phyloP scores from a whole-genome alignment of 352 stramenopile genomes.

The Phytophthora brassicae region DNA sequence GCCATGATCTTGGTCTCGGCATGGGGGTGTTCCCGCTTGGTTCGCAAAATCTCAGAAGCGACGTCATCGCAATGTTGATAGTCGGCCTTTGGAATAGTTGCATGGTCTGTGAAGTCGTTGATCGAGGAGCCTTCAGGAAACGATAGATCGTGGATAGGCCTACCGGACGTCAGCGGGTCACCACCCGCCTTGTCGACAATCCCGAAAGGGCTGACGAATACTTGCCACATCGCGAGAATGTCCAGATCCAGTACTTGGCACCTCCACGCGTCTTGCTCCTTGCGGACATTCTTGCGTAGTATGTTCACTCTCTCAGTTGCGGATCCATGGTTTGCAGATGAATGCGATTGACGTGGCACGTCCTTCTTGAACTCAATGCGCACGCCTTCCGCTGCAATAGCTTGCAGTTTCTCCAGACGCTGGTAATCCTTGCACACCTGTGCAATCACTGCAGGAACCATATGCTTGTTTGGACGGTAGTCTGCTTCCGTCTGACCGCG shows the following conservation, averaged over 20 bases:
- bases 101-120: conserved; percentile 10
- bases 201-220: conserved; percentile 11
- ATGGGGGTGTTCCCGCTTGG: too few species aligned
- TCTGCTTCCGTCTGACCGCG: too few species aligned
- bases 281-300: too few species aligned
- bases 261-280: background rate
- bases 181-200: conserved; percentile 3
- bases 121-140: conserved; percentile 6
- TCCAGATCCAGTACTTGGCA: background rate
- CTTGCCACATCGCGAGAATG: conserved; percentile 5
- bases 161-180: background rate
- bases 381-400: background rate
- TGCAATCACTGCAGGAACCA: background rate
- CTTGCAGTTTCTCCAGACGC: background rate
- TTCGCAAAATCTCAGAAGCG: background rate
- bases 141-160: background rate
- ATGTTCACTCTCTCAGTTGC: background rate
- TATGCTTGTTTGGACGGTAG: too few species aligned
- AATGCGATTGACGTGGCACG: background rate
- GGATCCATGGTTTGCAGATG: background rate
- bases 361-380: background rate
- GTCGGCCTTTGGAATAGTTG: background rate
- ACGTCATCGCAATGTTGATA: conserved; percentile 5
- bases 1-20: background rate
- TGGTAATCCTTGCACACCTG: background rate